Evolutionary conservation across 2,329 filamentous ascomycete species (phyloP), one percentile per base, ranked within the genome.

Genomic region (Penicillium sp.): DNA sequence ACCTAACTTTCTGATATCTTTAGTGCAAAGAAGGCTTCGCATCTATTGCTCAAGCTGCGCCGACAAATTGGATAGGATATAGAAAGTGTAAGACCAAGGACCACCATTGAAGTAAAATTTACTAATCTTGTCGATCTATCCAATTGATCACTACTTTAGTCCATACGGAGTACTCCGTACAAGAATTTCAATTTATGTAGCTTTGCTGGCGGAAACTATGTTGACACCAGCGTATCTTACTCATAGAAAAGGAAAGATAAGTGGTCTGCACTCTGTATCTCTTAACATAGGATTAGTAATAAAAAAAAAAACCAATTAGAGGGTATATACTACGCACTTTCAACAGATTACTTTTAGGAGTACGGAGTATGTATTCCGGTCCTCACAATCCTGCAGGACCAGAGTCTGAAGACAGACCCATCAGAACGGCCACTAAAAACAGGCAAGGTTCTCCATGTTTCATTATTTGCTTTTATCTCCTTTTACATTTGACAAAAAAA

Each of bases 341-440:
- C 31, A n/a, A 46, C 13, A 15, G 9, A 33, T 56, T 23, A 33
- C 12, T 13, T 13, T 27, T 33, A 19, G 13, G n/a, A 15, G 43
- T 21, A 15, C 25, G n/a, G n/a, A 13, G 37, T 27, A 10, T 46
- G 23, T 13, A 21, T 12, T 47, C 48, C 25, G 33, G 25, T 40
- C 54, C 40, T 50, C 13, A 17, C 40, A 31, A n/a, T 52, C 27
- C 54, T 53, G 42, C 42, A 41, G 27, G 27, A 42, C 21, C 33
- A 5, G 17, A 2, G 17, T 21, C 54, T 42, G 47, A 52, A 41
- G 19, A 48, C 27, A 42, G 49, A 47, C 35, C 19, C 49, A 50
- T 43, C 12, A 21, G 37, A 50, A 45, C 46, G 47, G 47, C 38
- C 54, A 56, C 46, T 52, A 53, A 45, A 29, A 40, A 40, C 19